Evolutionary conservation across 2,329 filamentous ascomycete species (phyloP), one percentile per base, ranked within the genome.

Genomic region (Calonectria crousiana): DNA sequence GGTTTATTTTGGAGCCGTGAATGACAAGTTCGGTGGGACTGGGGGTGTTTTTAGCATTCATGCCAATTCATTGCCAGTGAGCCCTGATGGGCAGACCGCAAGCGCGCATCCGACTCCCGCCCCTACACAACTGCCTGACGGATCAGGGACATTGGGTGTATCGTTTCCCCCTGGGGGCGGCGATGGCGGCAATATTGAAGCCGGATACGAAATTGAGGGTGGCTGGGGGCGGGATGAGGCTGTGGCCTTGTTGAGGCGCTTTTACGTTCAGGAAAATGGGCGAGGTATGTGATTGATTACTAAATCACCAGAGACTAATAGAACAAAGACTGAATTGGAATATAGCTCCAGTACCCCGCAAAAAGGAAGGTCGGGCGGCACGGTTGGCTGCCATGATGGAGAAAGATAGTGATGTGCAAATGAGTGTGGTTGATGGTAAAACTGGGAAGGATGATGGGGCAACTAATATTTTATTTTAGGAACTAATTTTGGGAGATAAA

Each of bases 211-310:
- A 58, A 95, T 95, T 71, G 93, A 95, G 82, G 95, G 96, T 49
- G 96, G 96, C 1, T 93, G 97, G 88, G 95, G 95, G 80, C 92
- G 95, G 60, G 95, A 98, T 81, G 96, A 98, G 82, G 96, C 97
- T 6, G 97, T 99, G 74, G 96, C 96, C 84, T 86, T 99, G 78
- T 88, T 99, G 78, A 91, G 97, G 76, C 93, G 96, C 73, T 99
- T 99, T 85, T 99, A 99, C 84, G 95, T 99, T 38, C 97, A 99
- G 85, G 96, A 99, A 85, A 99, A 99, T 85, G 95, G 95, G 77
- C 94, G 97, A 89, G 95, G 94, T 95, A 86, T 80, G 88, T 81
- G 11, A 51, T 32, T 18, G 13, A 3, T 20, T 1, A 53, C n/a
- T 18, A 6, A 6, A 28, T 38, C 47, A 34, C 6, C 11, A 3